A percentile compares a stretch with the other conserved stretches of the same genome.
phyloP scores from a whole-genome alignment of 2,329 filamentous ascomycete species.

The Alternaria longipes region DNA sequence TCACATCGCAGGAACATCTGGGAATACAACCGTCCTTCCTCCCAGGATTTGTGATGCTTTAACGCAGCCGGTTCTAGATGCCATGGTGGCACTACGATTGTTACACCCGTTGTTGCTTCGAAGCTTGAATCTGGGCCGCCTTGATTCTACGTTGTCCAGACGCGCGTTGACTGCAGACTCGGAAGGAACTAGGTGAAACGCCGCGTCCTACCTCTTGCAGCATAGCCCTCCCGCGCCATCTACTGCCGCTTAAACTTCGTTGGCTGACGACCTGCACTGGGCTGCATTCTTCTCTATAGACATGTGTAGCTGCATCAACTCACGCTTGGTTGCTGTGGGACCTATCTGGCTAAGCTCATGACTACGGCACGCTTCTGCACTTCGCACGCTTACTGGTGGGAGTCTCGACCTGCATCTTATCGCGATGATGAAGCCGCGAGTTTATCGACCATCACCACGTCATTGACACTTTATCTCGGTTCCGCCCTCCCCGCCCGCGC shows the following conservation, averaged over 20 bases:
- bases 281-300: background rate
- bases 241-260: conserved; percentile 3
- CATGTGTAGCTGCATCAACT: conserved; percentile 1
- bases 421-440: conserved; percentile 4
- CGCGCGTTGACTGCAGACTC: conserved; percentile 27
- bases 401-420: conserved; percentile 1
- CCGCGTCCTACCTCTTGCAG: conserved; percentile 12
- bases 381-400: background rate
- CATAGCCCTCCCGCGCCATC: conserved; percentile 25
- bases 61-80: background rate
- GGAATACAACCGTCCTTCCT: background rate
- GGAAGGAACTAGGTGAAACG: conserved; percentile 31
- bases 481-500: background rate
- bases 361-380: conserved; percentile 5
- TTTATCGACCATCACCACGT: conserved; percentile 2
- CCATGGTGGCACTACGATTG: background rate
- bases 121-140: conserved; percentile 2
- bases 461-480: conserved; percentile 1
- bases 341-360: background rate
- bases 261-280: conserved; percentile 4
- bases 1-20: background rate
- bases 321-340: background rate
- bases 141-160: conserved; percentile 5
- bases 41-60: background rate
- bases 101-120: conserved; percentile 3